Percentiles rank a stretch among this genome's conserved stretches.
These are phyloP conservation scores for Lipomyces chichibuensis DNA, from an alignment of 805 yeast genomes.

Conservation along the genomic window DNA sequence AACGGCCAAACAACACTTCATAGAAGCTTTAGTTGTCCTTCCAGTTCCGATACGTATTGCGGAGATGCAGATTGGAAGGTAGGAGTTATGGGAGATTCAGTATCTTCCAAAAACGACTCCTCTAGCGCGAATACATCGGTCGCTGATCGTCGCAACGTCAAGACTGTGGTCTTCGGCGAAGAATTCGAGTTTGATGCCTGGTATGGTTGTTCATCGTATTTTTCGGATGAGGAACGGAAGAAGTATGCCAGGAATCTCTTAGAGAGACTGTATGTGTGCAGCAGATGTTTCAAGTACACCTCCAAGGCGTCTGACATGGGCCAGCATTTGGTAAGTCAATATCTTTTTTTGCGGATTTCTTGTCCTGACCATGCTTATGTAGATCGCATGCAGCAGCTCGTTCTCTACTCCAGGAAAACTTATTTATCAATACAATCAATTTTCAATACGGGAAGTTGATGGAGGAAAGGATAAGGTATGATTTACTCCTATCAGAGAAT, in stretches of 20 bases:
- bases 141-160: slow-evolving; percentile 53
- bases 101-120: neutral
- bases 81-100: neutral
- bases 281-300: slow-evolving; percentile 81
- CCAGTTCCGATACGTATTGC: neutral
- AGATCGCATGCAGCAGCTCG: slow-evolving; percentile 40
- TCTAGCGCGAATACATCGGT: neutral
- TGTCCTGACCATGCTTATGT: slow-evolving; percentile 45
- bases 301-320: slow-evolving; percentile 51
- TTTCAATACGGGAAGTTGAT: slow-evolving; percentile 65
- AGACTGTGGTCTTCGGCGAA: slow-evolving; percentile 66
- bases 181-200: slow-evolving; percentile 69
- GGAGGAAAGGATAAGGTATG: slow-evolving; percentile 57
- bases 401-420: slow-evolving; percentile 62
- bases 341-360: neutral
- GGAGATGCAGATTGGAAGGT: neutral
- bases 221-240: slow-evolving; percentile 46
- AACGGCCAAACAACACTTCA: too few relatives aligned
- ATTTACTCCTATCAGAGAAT: too few relatives aligned
- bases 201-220: slow-evolving; percentile 86
- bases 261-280: slow-evolving; percentile 65
- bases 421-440: slow-evolving; percentile 62
- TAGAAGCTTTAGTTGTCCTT: neutral
- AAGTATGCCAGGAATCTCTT: slow-evolving; percentile 38
- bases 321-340: slow-evolving; percentile 49